phyloP scores from a whole-genome alignment of 2,329 filamentous ascomycete genomes.

The Venturia carpophila region DNA sequence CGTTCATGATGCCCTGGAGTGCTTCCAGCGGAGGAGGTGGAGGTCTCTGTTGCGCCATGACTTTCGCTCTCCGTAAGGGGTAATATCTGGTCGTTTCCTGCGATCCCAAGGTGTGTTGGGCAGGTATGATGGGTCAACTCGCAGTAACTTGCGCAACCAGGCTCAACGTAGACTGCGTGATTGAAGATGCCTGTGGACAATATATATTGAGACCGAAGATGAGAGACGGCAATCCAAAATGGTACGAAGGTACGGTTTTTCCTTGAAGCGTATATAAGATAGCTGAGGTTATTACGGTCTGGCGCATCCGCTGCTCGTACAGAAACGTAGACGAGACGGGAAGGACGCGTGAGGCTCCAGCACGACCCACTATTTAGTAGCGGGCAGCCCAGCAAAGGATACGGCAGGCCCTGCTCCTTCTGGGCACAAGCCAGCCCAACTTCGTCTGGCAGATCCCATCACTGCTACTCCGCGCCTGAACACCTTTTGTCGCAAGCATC shows the following conservation, averaged over 20 bases:
- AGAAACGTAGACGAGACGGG: background rate
- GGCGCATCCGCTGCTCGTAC: background rate
- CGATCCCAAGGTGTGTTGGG: background rate
- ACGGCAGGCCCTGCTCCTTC: background rate
- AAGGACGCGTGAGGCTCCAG: background rate
- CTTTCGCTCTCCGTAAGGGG: background rate
- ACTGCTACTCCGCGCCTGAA: too few species aligned
- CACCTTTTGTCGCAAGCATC: too few species aligned
- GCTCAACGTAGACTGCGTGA: background rate
- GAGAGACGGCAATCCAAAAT: background rate
- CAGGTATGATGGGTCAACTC: background rate
- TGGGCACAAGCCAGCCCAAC: too few species aligned
- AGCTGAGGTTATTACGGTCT: background rate
- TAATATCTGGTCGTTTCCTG: background rate
- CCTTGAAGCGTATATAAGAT: background rate
- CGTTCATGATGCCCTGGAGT: constrained; percentile 17
- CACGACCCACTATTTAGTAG: background rate
- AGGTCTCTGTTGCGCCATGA: constrained; percentile 14
- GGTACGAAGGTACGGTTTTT: background rate
- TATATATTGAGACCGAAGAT: background rate
- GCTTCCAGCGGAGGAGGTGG: constrained; percentile 10
- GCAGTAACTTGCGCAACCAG: background rate
- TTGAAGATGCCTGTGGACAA: background rate
- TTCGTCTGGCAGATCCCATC: too few species aligned
- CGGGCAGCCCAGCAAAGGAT: background rate